These are phyloP conservation scores for Trichosporon coremiiforme DNA, from an alignment of 1,284 basidiomycete genomes.

Conservation along the genomic window DNA sequence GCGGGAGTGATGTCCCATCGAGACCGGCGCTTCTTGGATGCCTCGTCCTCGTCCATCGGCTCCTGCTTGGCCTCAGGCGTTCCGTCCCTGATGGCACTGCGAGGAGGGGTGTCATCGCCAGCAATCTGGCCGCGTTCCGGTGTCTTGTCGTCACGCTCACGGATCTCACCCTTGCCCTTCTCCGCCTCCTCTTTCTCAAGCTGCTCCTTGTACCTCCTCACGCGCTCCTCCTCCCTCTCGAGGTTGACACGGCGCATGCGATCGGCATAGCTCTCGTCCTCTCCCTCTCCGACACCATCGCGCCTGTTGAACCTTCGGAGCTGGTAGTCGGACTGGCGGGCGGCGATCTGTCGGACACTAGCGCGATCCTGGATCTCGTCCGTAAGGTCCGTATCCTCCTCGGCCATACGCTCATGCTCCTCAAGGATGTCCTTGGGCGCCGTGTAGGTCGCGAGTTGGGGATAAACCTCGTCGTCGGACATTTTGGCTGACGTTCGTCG, in stretches of 20 bases:
- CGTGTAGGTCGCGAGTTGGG: conserved; percentile 79
- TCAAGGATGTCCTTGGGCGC: conserved; percentile 91
- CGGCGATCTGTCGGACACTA: conserved; percentile 87
- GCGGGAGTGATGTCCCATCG: conserved; percentile 90
- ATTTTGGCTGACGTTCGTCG: conserved; percentile 23
- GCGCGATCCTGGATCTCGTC: conserved; percentile 94
- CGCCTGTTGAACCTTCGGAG: conserved; percentile 83
- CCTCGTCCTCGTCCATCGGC: conserved; percentile 59
- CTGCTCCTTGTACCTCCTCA: conserved; percentile 83
- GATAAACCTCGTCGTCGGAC: conserved; percentile 39
- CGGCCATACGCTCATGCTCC: conserved; percentile 89
- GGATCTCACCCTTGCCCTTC: conserved; percentile 56
- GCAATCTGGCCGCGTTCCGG: conserved; percentile 65
- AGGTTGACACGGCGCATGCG: conserved; percentile 89
- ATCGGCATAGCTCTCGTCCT: conserved; percentile 87
- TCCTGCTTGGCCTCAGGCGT: conserved; percentile 49
- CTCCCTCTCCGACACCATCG: conserved; percentile 59
- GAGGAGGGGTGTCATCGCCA: conserved; percentile 46
- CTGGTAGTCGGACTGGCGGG: conserved; percentile 94
- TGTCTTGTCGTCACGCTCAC: conserved; percentile 69
- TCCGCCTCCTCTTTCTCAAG: conserved; percentile 68
- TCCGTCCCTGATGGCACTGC: conserved; percentile 32
- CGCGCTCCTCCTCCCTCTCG: conserved; percentile 89
- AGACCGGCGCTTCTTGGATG: conserved; percentile 87
- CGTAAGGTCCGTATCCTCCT: conserved; percentile 78